Evolutionary conservation across 2,329 filamentous ascomycete species (phyloP).

Genomic region (Graphiopsis chlorocephala): DNA sequence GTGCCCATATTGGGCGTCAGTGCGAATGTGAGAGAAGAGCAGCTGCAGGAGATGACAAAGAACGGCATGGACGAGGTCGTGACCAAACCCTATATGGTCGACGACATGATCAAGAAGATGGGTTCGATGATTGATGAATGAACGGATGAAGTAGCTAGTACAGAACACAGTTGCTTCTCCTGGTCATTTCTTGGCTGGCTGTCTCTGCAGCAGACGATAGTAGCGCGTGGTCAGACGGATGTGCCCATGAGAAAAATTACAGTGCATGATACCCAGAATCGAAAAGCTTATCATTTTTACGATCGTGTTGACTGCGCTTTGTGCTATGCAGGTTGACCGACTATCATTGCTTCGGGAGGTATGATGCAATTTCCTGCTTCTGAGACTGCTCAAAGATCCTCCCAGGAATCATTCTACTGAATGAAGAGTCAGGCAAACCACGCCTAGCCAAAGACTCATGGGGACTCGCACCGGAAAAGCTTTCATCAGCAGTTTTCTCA

Average conservation of each 20-base stretch:
- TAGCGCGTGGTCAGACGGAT: not conserved
- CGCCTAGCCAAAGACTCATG: not conserved
- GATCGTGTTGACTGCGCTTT: not conserved
- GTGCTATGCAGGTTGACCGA: too few species aligned
- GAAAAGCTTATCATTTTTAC: not conserved
- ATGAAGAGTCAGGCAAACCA: not conserved
- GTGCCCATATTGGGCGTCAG: conserved; percentile 35
- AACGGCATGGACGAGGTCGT: conserved; percentile 36
- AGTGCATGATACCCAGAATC: not conserved
- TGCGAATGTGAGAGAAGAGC: conserved; percentile 35
- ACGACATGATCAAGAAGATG: conserved; percentile 9
- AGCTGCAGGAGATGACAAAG: conserved; percentile 31
- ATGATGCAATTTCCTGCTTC: not conserved
- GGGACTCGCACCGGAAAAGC: not conserved
- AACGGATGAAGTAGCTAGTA: not conserved
- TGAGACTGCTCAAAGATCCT: not conserved
- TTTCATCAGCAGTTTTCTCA: too few species aligned
- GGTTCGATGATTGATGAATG: not conserved
- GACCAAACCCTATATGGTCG: conserved; percentile 30
- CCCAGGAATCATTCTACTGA: not conserved
- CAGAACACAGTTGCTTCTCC: not conserved
- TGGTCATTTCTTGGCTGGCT: not conserved
- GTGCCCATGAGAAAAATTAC: not conserved
- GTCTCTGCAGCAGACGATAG: not conserved
- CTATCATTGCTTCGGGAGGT: not conserved